Conservation (phyloP, 2,329 filamentous ascomycete genomes). For the Dryadomyces quercus-mongolicae region DNA sequence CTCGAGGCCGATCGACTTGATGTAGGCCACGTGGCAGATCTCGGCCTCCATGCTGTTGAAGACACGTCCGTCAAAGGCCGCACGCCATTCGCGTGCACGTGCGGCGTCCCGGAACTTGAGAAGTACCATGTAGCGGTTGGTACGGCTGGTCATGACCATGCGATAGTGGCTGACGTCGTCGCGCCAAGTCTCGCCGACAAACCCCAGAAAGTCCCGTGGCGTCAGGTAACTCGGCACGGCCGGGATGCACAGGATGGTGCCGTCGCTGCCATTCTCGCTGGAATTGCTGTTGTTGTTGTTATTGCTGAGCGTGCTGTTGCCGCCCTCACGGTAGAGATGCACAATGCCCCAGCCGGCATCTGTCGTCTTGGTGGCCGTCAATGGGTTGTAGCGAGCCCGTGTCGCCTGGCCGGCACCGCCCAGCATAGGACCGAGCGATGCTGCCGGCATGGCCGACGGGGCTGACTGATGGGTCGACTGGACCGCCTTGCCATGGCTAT, state of each 20-base stretch:
- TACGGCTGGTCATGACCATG: slow-evolving; percentile 79
- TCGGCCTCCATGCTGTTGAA: slow-evolving; percentile 94
- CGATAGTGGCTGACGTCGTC: slow-evolving; percentile 85
- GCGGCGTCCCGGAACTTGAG: slow-evolving; percentile 78
- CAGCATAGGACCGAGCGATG: slow-evolving; percentile 37
- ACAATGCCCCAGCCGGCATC: slow-evolving; percentile 87
- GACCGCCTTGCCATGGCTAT: slow-evolving; percentile 6
- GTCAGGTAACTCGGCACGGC: slow-evolving; percentile 92
- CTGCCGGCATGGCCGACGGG: slow-evolving; percentile 15
- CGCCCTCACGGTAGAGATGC: slow-evolving; percentile 78
- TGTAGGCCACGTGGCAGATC: slow-evolving; percentile 88
- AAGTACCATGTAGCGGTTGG: slow-evolving; percentile 88
- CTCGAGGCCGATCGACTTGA: slow-evolving; percentile 82
- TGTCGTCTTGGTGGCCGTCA: slow-evolving; percentile 53
- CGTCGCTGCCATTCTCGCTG: slow-evolving; percentile 34
- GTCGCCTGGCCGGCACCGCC: slow-evolving; percentile 59
- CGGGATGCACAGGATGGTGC: slow-evolving; percentile 82
- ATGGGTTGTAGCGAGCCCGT: slow-evolving; percentile 65
- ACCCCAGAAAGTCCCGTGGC: slow-evolving; percentile 80
- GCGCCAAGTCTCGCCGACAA: slow-evolving; percentile 78
- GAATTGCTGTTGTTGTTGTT: slow-evolving; percentile 7
- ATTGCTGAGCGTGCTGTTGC: slow-evolving; percentile 2
- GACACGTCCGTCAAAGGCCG: slow-evolving; percentile 80
- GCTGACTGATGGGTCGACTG: not conserved
- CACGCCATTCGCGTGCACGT: slow-evolving; percentile 68